These are phyloP conservation scores for Leptographium flavum DNA, from an alignment of 2,329 filamentous ascomycete genomes.

Conservation along the genomic window DNA sequence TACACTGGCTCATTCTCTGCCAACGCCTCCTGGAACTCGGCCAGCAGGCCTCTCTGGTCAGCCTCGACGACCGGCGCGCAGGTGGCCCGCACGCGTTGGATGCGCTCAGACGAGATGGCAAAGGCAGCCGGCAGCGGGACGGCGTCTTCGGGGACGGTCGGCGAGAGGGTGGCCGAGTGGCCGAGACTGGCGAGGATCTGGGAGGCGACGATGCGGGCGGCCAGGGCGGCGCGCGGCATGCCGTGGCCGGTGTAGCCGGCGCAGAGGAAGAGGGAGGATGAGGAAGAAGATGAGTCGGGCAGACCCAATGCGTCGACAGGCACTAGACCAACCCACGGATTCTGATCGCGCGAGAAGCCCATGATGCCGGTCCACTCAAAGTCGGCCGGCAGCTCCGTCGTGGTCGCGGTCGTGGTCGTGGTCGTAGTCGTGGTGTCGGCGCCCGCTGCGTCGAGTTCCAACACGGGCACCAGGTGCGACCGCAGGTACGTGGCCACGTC, in stretches of 20 bases:
- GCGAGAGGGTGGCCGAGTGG: not conserved
- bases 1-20: no score
- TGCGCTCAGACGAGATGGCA: constrained; percentile 6
- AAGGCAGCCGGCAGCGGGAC: constrained; percentile 8
- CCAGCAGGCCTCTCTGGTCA: constrained; percentile 3
- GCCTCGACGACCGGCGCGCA: constrained; percentile 1
- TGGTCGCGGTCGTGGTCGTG: constrained; percentile 9
- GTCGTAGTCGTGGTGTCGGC: constrained; percentile 12
- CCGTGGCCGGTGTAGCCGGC: constrained; percentile 62
- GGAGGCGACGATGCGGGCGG: constrained; percentile 46
- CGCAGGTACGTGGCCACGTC: constrained; percentile 42
- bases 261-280: constrained; percentile 44
- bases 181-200: constrained; percentile 30
- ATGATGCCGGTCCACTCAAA: constrained; percentile 72
- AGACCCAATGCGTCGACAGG: constrained; percentile 11
- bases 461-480: constrained; percentile 22
- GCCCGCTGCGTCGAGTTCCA: constrained; percentile 22
- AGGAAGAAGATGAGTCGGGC: constrained; percentile 46
- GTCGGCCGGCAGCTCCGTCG: constrained; percentile 29
- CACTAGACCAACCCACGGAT: constrained; percentile 52
- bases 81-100: constrained; percentile 2
- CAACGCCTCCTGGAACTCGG: constrained; percentile 4
- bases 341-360: constrained; percentile 54
- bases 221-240: constrained; percentile 59
- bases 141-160: constrained; percentile 17